These are phyloP conservation scores for Hypoxylon perforatum DNA, from an alignment of 495 filamentous ascomycete species.

Conservation along the genomic window DNA sequence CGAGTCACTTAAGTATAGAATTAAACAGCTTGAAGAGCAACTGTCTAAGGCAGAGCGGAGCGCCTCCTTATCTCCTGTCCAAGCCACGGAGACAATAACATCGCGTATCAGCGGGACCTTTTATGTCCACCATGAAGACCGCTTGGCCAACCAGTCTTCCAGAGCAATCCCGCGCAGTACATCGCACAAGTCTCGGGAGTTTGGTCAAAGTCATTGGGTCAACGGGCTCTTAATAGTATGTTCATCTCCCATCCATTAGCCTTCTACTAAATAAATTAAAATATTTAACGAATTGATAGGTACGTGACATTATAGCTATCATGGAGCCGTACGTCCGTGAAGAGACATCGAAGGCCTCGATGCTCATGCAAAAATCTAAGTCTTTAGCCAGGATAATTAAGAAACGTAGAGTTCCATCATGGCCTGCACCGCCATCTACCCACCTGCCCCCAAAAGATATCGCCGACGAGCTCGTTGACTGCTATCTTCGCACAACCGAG, in stretches of 20 bases:
- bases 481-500: conserved; percentile 63
- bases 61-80: conserved; percentile 19
- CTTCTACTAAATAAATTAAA: background rate
- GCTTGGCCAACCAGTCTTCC: conserved; percentile 25
- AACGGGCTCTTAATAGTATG: conserved; percentile 55
- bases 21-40: conserved; percentile 60
- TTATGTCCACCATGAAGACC: conserved; percentile 33
- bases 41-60: conserved; percentile 42
- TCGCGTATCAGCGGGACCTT: conserved; percentile 33
- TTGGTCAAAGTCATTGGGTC: conserved; percentile 69
- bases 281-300: conserved; percentile 44
- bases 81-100: conserved; percentile 35
- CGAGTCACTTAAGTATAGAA: conserved; percentile 50
- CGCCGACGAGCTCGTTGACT: conserved; percentile 61
- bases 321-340: conserved; percentile 52
- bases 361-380: conserved; percentile 57
- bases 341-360: conserved; percentile 43
- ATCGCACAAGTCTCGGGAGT: conserved; percentile 64
- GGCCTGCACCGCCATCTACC: conserved; percentile 48
- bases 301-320: conserved; percentile 51
- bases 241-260: conserved; percentile 9
- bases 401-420: conserved; percentile 50
- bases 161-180: conserved; percentile 49
- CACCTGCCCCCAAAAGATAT: conserved; percentile 60
- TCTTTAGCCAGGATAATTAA: conserved; percentile 60